Base-by-base conservation (phyloP, 2,329 filamentous ascomycete genomes). In the Cladosporium sp. region DNA sequence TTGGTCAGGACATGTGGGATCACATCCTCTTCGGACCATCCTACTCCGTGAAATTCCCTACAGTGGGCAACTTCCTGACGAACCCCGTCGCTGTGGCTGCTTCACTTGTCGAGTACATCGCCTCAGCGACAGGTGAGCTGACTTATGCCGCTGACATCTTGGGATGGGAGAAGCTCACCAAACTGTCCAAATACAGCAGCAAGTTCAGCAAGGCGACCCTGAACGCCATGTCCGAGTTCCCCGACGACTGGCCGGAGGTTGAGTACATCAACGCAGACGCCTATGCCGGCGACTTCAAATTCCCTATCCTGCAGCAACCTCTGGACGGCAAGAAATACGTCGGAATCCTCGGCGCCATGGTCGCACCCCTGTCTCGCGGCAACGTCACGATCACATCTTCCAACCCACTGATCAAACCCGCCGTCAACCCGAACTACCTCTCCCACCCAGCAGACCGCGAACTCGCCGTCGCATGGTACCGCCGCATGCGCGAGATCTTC, bases 391-490 rank as follows among this genome's bases (percentile, higher is more conserved):
- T 76, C 34, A 30, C 56, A 0, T 70, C 64, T 7, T 59, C 66
- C 14, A 63, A 71, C 49, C 70, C 66, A 1, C n/a, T 54, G 0
- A 66, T 66, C 22, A 54, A 61, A 0, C 75, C 75, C 0, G 39
- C 69, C 17, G 66, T 77, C 49, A 64, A 74, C 40, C 72, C 73
- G 0, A 68, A 68, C 39, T 76, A 72, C 72, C 64, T 76, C 8
- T 70, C 69, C 3, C 52, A 72, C 36, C 61, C 64, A 0, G 61
- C 63, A 0, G 74, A 76, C 51, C 58, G 67, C 20, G 65, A 69
- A 11, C 40, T 75, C 1, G 71, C 69, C 0, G 50, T 77, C 1
- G 68, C 68, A 2, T 63, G 64, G 5, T 71, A 67, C 63, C 70
- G 69, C 38, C 61, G 77, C 12, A 57, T 57, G 6, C 68, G 74